Base-by-base conservation (phyloP, 129 eudicot genomes). In the Artemisia tridentata region DNA sequence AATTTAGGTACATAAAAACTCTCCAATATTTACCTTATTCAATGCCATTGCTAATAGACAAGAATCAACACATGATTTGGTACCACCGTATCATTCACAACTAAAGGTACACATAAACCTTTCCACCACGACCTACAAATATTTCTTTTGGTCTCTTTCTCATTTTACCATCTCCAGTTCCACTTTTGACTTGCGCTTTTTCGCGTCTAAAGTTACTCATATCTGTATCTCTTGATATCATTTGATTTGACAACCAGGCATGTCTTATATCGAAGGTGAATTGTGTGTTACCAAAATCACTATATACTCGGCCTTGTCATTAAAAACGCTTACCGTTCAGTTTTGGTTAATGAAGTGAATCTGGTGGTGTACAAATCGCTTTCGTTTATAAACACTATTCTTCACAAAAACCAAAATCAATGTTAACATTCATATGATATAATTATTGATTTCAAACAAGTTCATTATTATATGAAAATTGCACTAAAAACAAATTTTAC, bases 41-140 rank as follows among this genome's bases (percentile, higher is more conserved):
- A 38, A 38, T 38, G 10, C 45, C 9, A 38, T 38, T 38, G 45
- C 45, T 38, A 38, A 8, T 38, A 38, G 11, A 38, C 45, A 51
- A 51, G 56, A 51, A 51, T 51, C 56, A 15, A 63, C 15, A 5
- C 48, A 43, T 38, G 49, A 62, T 31, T 62, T 62, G 52, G 23
- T 63, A 73, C 68, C 21, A 29, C 6, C 6, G 34, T 29, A 29
- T 29, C 34, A 34, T 27, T 50, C 34, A 65, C 29, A 52, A 41
- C 41, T 62, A 55, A 63, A 71, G 55, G 68, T 64, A 52, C 58
- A 63, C 68, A 70, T 43, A 57, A 71, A 71, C 57, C 77, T 71
- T 78, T 78, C 60, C 81, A 78, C 67, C 72, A 71, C 77, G 60
- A 78, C 72, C 77, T 71, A 78, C 72, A 78, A 78, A 68, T 78